These are phyloP conservation scores for Fusarium kyushuense DNA, from an alignment of 2,329 filamentous ascomycete genomes.

Conservation along the genomic window DNA sequence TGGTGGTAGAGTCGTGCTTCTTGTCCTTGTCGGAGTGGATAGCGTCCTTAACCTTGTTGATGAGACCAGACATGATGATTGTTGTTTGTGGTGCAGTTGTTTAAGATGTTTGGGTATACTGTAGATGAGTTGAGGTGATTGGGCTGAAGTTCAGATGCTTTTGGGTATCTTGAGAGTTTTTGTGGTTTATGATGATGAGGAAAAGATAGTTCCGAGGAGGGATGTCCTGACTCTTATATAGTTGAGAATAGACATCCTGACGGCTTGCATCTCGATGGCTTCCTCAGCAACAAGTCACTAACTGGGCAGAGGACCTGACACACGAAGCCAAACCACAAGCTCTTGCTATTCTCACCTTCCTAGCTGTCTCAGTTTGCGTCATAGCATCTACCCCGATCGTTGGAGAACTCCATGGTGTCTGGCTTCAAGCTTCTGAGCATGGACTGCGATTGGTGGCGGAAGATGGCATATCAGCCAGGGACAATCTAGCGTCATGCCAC, in stretches of 20 bases:
- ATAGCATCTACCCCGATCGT: conserved; percentile 38
- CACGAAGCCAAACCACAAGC: conserved; percentile 9
- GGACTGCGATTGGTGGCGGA: conserved; percentile 28
- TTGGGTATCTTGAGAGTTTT: conserved; percentile 39
- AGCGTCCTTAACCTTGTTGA: conserved; percentile 71
- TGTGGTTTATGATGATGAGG: conserved; percentile 30
- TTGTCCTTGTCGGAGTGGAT: conserved; percentile 62
- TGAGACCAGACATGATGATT: conserved; percentile 65
- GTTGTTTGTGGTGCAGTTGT: conserved; percentile 14
- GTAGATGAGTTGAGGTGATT: conserved; percentile 6
- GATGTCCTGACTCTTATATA: conserved; percentile 43
- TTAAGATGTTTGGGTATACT: conserved; percentile 28
- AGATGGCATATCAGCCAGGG: conserved; percentile 15
- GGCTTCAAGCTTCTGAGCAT: conserved; percentile 17
- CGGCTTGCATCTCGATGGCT: conserved; percentile 33
- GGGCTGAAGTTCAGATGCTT: conserved; percentile 23
- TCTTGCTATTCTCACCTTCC: conserved; percentile 15
- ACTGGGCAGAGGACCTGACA: conserved; percentile 21
- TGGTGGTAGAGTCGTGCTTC: conserved; percentile 21
- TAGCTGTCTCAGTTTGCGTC: conserved; percentile 45
- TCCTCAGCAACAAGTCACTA: conserved; percentile 24
- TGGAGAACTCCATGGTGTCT: conserved; percentile 17
- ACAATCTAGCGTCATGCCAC: conserved; percentile 43
- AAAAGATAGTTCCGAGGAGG: background rate
- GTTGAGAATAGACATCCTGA: conserved; percentile 2